These are phyloP conservation scores for Daldinia caldariorum DNA, from an alignment of 495 filamentous ascomycete species.

Conservation along the genomic window DNA sequence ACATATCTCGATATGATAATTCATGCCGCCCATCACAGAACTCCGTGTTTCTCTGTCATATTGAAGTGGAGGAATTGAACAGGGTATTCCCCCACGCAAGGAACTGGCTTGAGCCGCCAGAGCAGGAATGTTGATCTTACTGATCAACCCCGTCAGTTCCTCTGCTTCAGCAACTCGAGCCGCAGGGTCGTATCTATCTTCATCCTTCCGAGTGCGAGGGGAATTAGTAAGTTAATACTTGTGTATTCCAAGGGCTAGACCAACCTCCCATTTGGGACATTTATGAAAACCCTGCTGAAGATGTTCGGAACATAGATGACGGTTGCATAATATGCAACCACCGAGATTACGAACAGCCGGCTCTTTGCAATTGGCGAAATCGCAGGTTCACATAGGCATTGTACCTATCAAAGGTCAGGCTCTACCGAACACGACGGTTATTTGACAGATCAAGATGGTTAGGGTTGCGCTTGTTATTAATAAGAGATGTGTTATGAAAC, in stretches of 20 bases:
- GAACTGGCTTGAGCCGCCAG: neutral
- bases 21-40: neutral
- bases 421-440: too few relatives aligned
- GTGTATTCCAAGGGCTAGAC: neutral
- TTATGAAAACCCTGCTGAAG: neutral
- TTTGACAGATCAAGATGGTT: too few relatives aligned
- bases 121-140: neutral
- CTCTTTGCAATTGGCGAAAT: neutral
- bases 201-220: neutral
- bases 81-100: neutral
- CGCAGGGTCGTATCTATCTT: neutral
- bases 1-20: neutral
- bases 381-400: constrained; percentile 2
- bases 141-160: neutral
- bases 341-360: neutral
- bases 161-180: neutral
- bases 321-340: neutral
- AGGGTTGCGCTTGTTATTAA: too few relatives aligned
- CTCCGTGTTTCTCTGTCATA: neutral
- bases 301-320: constrained; percentile 1
- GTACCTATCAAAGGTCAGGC: neutral
- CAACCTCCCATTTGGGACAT: neutral
- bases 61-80: neutral
- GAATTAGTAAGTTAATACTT: neutral
- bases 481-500: too few relatives aligned